These are phyloP conservation scores for Microbotryum saponariae DNA, from an alignment of 1,284 basidiomycete genomes.

Conservation along the genomic window DNA sequence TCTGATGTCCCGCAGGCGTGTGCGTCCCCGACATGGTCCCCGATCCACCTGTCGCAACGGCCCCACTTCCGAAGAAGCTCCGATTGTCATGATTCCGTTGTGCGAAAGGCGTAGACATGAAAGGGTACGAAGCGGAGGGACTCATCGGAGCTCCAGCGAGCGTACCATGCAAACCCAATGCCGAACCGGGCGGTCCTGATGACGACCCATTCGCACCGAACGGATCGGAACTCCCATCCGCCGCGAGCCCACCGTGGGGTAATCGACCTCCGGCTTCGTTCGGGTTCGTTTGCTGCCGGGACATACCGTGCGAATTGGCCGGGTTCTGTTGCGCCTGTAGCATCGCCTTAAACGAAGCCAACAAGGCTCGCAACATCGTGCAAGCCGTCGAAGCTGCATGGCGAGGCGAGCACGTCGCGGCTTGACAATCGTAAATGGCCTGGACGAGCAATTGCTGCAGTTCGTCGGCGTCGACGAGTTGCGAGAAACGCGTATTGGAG, in stretches of 20 bases:
- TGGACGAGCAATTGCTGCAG: conserved; percentile 14
- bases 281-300: too few species aligned
- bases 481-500: conserved; percentile 25
- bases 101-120: conserved; percentile 11
- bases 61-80: not conserved
- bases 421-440: conserved; percentile 24
- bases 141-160: conserved; percentile 6
- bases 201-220: too few species aligned
- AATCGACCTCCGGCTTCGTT: too few species aligned
- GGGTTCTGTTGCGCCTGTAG: too few species aligned
- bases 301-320: too few species aligned
- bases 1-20: conserved; percentile 10
- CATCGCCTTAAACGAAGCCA: conserved; percentile 15
- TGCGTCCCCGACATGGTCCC: conserved; percentile 12
- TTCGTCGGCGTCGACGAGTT: conserved; percentile 19
- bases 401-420: conserved; percentile 6
- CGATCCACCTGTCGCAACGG: not conserved
- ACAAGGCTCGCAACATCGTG: conserved; percentile 13
- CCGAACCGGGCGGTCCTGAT: not conserved
- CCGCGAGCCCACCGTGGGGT: too few species aligned
- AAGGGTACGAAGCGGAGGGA: not conserved
- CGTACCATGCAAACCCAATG: conserved; percentile 6
- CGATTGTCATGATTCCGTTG: conserved; percentile 3
- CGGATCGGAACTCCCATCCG: too few species aligned
- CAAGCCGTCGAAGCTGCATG: conserved; percentile 20